Conservation (phyloP, 371 early-diverging fungal genomes). For the Nematocida displodere region DNA sequence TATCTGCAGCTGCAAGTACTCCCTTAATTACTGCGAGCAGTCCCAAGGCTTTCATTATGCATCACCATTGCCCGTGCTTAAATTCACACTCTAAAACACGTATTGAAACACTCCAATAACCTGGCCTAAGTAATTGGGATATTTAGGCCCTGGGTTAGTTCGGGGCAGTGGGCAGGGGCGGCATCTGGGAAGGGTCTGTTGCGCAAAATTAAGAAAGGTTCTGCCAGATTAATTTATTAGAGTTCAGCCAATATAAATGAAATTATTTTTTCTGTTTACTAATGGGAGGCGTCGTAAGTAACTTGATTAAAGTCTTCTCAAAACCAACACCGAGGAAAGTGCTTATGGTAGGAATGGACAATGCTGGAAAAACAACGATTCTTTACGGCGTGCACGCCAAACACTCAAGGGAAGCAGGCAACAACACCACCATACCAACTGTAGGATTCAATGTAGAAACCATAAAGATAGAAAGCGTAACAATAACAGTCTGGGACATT, state of each 20-base stretch:
- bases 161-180: too few species aligned
- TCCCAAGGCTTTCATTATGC: neutral
- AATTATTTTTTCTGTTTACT: slow-evolving; percentile 40
- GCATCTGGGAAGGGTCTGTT: too few species aligned
- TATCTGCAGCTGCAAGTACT: neutral
- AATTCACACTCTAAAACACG: slow-evolving; percentile 26
- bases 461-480: slow-evolving; percentile 62
- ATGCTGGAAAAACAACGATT: slow-evolving; percentile 72
- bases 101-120: slow-evolving; percentile 6
- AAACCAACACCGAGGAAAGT: slow-evolving; percentile 55
- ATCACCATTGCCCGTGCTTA: slow-evolving; percentile 9
- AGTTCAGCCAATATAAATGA: neutral
- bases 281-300: slow-evolving; percentile 52
- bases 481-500: slow-evolving; percentile 66
- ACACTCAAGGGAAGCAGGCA: slow-evolving; percentile 71
- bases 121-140: too few species aligned
- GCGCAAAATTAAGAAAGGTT: too few species aligned
- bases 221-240: too few species aligned
- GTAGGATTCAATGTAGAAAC: slow-evolving; percentile 67
- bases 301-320: slow-evolving; percentile 31
- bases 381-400: slow-evolving; percentile 78
- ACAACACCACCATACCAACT: slow-evolving; percentile 85
- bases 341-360: slow-evolving; percentile 71
- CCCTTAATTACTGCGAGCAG: neutral
- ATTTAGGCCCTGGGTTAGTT: too few species aligned